Evolutionary conservation across 2,329 filamentous ascomycete genomes (phyloP), one percentile per base, ranked within the genome.

Genomic region (Triangularia setosa): DNA sequence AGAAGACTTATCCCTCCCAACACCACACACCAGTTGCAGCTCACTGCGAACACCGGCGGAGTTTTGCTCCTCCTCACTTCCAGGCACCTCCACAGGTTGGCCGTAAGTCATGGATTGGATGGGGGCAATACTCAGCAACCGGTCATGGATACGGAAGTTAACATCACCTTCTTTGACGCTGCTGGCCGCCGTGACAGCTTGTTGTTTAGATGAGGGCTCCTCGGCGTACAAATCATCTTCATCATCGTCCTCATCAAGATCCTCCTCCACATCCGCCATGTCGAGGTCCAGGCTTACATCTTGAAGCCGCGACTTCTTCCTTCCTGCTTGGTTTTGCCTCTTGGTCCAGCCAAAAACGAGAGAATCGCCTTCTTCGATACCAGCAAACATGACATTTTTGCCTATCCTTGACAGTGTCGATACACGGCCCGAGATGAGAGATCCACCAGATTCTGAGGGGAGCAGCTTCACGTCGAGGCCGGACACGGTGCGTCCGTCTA

Each of bases 401-500:
- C 87, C 85, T 2, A 98, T 75, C 61, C 83, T 85, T 24, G 87
- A 86, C 1, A 92, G 83, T 66, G 90, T 93, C 1, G 92, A 89
- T 25, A 88, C 84, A 23, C 83, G 79, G 52, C 84, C 83, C 58
- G 83, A 83, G 64, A 96, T 73, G 9, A 91, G 67, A 28, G 78
- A 74, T 7, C 90, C 89, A 9, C 90, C 90, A 24, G 84, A 81
- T 61, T 91, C 86, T 44, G 79, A 72, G 4, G 84, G 73, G 4
- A 97, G 80, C 44, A 85, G 77, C 67, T 86, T 87, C 61, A 99
- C 78, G n/a, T 84, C 87, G 66, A 99, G 82, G 1, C 92, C 93
- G 25, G 93, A 96, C 1, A 99, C 92, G 2, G 91, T 96, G 62
- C 95, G 87, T 16, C 96, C 95, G 74, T 97, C 93, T 66, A 97